Evolutionary conservation across 768 basidiomycete genomes (phyloP).

Genomic region (Cyclocybe aegerita): DNA sequence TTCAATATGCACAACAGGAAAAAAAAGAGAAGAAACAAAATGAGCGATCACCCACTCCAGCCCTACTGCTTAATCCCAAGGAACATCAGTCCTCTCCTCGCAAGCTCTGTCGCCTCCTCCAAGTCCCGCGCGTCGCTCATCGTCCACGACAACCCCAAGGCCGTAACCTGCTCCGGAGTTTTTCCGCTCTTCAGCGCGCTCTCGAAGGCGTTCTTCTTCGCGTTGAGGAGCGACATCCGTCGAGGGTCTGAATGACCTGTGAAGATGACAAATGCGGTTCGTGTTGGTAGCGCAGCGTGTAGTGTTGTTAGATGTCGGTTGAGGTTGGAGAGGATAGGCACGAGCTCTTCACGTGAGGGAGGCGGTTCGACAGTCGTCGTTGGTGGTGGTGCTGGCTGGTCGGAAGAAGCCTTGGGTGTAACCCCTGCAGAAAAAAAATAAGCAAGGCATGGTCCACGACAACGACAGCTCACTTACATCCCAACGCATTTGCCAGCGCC

Average conservation of each 20-base stretch:
- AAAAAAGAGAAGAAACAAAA: too few relatives aligned
- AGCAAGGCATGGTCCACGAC: background rate
- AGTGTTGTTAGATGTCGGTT: slow-evolving; percentile 61
- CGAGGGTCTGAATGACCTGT: slow-evolving; percentile 90
- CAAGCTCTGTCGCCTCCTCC: slow-evolving; percentile 76
- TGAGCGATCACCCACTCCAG: background rate
- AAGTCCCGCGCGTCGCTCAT: slow-evolving; percentile 73
- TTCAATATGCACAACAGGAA: too few relatives aligned
- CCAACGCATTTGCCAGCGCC: slow-evolving; percentile 73
- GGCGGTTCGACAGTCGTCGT: slow-evolving; percentile 18
- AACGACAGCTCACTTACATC: slow-evolving; percentile 58
- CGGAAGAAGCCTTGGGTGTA: slow-evolving; percentile 50
- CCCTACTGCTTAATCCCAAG: slow-evolving; percentile 53
- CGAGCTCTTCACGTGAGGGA: slow-evolving; percentile 33
- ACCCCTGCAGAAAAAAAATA: slow-evolving; percentile 45
- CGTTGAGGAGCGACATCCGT: slow-evolving; percentile 70
- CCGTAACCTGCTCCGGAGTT: slow-evolving; percentile 54
- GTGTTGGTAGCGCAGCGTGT: slow-evolving; percentile 68
- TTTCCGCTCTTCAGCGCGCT: slow-evolving; percentile 54
- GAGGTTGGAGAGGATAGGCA: slow-evolving; percentile 44
- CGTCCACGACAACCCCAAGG: slow-evolving; percentile 61
- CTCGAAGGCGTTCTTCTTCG: slow-evolving; percentile 74
- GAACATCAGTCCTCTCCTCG: slow-evolving; percentile 83
- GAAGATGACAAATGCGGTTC: slow-evolving; percentile 82
- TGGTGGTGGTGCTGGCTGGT: slow-evolving; percentile 23